These are phyloP conservation scores for Suaeda aralocaspica DNA, from an alignment of 148 eudicot species.

Conservation along the genomic window DNA sequence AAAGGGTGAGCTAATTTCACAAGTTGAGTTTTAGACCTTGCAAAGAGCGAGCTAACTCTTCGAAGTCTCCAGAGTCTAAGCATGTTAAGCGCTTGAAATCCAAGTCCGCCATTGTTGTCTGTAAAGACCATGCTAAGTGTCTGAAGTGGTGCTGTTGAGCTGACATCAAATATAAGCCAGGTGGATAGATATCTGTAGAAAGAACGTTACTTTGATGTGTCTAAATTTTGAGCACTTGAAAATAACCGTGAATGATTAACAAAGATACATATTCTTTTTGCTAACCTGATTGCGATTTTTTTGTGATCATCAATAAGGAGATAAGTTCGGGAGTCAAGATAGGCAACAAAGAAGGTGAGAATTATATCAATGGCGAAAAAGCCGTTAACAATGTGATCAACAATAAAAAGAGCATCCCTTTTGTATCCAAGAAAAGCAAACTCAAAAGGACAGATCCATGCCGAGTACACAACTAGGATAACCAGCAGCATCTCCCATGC, in stretches of 20 bases:
- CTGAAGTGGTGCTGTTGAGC: conserved; percentile 84
- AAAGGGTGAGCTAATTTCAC: not conserved
- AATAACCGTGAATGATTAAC: not conserved
- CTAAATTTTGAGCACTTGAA: not conserved
- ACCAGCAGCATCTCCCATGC: conserved; percentile 81
- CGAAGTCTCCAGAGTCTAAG: conserved; percentile 93
- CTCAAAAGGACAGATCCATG: conserved; percentile 89
- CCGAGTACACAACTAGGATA: conserved; percentile 72
- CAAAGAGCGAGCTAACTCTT: conserved; percentile 86
- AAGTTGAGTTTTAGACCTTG: conserved; percentile 48
- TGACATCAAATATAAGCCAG: conserved; percentile 82
- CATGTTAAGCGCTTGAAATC: conserved; percentile 75
- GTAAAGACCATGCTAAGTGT: conserved; percentile 56
- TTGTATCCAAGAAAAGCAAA: conserved; percentile 62
- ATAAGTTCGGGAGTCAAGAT: conserved; percentile 58
- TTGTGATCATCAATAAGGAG: conserved; percentile 72
- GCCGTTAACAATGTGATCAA: conserved; percentile 73
- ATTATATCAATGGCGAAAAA: conserved; percentile 83
- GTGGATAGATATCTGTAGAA: conserved; percentile 70
- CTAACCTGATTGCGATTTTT: conserved; percentile 66
- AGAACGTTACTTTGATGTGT: too few species aligned
- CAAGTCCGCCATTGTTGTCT: conserved; percentile 50
- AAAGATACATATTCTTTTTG: not conserved
- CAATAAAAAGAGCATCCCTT: conserved; percentile 44
- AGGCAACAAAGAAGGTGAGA: conserved; percentile 91